Evolutionary conservation across 1,139 yeast species (phyloP).

Genomic region (Meyerozyma carpophila): DNA sequence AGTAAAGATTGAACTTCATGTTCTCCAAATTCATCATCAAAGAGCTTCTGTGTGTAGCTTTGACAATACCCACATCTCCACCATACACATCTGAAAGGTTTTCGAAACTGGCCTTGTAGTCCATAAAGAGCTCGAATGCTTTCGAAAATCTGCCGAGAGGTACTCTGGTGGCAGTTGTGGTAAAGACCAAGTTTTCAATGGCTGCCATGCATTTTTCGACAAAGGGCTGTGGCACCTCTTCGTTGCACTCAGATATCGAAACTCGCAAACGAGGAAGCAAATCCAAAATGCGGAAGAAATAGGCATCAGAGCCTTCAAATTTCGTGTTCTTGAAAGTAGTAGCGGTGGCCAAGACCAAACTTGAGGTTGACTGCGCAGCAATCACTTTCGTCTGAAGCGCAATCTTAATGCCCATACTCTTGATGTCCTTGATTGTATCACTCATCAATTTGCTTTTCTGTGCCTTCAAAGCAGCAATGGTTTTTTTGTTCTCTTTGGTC

Average conservation of each 20-base stretch:
- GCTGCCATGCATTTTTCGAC: slow-evolving; percentile 74
- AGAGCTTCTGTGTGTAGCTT: slow-evolving; percentile 9
- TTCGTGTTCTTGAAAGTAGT: slow-evolving; percentile 37
- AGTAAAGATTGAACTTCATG: neutral
- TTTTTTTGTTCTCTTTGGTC: slow-evolving; percentile 71
- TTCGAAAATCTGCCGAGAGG: slow-evolving; percentile 34
- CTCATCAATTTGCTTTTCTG: slow-evolving; percentile 78
- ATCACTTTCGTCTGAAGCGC: slow-evolving; percentile 61
- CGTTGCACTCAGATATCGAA: slow-evolving; percentile 54
- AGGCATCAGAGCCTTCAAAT: slow-evolving; percentile 48
- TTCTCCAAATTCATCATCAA: neutral
- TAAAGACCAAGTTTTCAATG: slow-evolving; percentile 66
- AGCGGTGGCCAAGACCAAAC: slow-evolving; percentile 53
- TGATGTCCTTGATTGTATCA: slow-evolving; percentile 68
- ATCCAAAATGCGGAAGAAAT: slow-evolving; percentile 70
- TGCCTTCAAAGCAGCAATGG: slow-evolving; percentile 65
- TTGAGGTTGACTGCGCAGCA: slow-evolving; percentile 57
- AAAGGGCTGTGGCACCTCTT: slow-evolving; percentile 73
- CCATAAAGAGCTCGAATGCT: slow-evolving; percentile 6
- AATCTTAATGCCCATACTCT: slow-evolving; percentile 69
- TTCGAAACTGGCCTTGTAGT: slow-evolving; percentile 6
- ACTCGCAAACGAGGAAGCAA: slow-evolving; percentile 74
- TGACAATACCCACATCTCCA: slow-evolving; percentile 4
- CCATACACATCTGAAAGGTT: slow-evolving; percentile 6
- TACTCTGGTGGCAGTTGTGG: slow-evolving; percentile 44